Evolutionary conservation across 2,329 filamentous ascomycete species (phyloP), one percentile per base, ranked within the genome.

Genomic region (Pseudogymnoascus sp.): DNA sequence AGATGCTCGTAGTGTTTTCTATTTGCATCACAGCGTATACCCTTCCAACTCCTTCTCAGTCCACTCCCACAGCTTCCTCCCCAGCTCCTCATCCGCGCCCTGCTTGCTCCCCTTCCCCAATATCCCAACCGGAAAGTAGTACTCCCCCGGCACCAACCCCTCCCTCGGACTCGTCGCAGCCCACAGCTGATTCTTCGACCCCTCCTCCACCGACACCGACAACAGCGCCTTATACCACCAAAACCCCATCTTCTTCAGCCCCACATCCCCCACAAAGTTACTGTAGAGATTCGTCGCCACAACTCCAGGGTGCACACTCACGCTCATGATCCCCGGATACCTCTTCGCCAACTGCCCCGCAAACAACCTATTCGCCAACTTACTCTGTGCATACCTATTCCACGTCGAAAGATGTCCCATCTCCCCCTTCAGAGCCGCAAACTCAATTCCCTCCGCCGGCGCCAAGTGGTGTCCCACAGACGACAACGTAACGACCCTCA

Each of bases 331-430:
- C 14, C 65, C 64, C 0, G 77, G 75, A 62, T 78, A 76, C 2
- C 72, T 73, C 37, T 69, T 66, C 3, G 78, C 75, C 7, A 82
- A 66, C 62, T 78, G 74, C 5, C 70, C 68, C 3, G 77, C 73
- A 67, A 77, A 80, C 2, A 81, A 69, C 3, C 81, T 66, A 65
- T 81, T 79, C 0, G 81, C 80, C 3, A 82, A 69, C 69, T 82
- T 83, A 63, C 74, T 76, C 64, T 80, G 77, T 0, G 77, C 79
- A 66, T 79, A 79, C 11, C 74, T 70, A 4, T 63, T 62, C 70
- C 74, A 76, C n/a, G 62, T 62, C 4, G 63, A 60, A 1, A 56
- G 14, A 3, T 38, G 16, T 2, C 9, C 34, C 38, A 40, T 38
- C 14, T 21, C 28, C 7, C 59, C 12, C 61, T 72, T 72, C 28